A percentile compares a stretch with the other conserved stretches of the same genome.
Conservation (phyloP, 768 basidiomycete species). For the Scleroderma citrinum region DNA sequence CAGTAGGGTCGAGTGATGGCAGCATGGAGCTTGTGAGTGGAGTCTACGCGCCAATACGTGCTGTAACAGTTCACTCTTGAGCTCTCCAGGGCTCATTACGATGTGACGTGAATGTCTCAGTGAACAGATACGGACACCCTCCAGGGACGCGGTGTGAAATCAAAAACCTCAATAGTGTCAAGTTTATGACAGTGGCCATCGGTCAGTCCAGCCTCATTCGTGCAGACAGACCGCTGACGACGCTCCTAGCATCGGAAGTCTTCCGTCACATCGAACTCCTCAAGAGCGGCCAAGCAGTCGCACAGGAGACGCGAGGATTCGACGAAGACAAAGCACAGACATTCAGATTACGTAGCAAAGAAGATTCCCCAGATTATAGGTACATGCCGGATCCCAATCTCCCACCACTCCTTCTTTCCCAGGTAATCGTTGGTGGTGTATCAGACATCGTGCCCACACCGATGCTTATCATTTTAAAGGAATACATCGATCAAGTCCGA, state of each 20-base stretch:
- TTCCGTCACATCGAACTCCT: conserved; percentile 66
- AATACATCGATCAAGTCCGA: conserved; percentile 50
- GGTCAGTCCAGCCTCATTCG: conserved; percentile 40
- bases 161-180: conserved; percentile 92
- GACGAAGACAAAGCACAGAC: conserved; percentile 80
- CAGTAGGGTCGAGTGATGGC: conserved; percentile 85
- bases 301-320: conserved; percentile 89
- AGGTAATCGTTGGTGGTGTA: conserved; percentile 30
- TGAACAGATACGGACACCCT: conserved; percentile 58
- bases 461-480: conserved; percentile 34
- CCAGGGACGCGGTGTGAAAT: conserved; percentile 89
- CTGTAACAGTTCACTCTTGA: conserved; percentile 5
- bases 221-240: neutral
- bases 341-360: conserved; percentile 79
- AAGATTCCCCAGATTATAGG: conserved; percentile 91
- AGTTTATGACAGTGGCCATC: conserved; percentile 80
- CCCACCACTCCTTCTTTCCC: conserved; percentile 58
- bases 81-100: conserved; percentile 76
- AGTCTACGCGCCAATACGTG: neutral
- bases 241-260: conserved; percentile 68
- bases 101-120: conserved; percentile 93
- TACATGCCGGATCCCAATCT: conserved; percentile 99
- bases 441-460: neutral
- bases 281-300: conserved; percentile 36
- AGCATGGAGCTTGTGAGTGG: conserved; percentile 91